Evolutionary conservation across 2,329 filamentous ascomycete genomes (phyloP).

Genomic region (Gyromitra esculenta): DNA sequence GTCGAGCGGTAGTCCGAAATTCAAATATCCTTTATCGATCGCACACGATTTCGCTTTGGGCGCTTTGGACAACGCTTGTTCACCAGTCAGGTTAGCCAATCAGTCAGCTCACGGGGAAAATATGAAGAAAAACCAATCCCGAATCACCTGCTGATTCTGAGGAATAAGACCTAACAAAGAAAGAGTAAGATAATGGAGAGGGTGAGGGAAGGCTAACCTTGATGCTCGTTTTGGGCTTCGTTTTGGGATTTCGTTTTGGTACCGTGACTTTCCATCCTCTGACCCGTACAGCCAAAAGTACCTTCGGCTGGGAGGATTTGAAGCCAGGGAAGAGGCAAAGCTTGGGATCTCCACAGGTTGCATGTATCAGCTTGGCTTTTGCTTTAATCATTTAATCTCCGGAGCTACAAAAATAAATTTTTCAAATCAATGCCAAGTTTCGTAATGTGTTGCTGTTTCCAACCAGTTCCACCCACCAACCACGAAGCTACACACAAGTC

Average conservation of each 20-base stretch:
- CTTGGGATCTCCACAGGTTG: slow-evolving; percentile 7
- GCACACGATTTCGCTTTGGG: slow-evolving; percentile 35
- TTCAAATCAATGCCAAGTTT: not conserved
- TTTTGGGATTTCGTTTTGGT: slow-evolving; percentile 42
- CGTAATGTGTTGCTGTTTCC: not conserved
- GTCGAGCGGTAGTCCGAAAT: slow-evolving; percentile 50
- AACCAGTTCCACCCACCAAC: not conserved
- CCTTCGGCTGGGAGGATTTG: slow-evolving; percentile 28
- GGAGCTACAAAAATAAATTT: slow-evolving; percentile 20
- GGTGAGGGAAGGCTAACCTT: slow-evolving; percentile 38
- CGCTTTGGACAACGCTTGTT: slow-evolving; percentile 31
- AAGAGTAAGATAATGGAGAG: slow-evolving; percentile 26
- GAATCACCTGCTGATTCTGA: slow-evolving; percentile 10
- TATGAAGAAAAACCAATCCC: slow-evolving; percentile 22
- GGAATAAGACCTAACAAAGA: slow-evolving; percentile 16
- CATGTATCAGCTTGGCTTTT: slow-evolving; percentile 24
- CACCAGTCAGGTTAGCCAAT: slow-evolving; percentile 11
- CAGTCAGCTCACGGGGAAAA: slow-evolving; percentile 1
- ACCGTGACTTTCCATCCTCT: slow-evolving; percentile 44
- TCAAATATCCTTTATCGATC: slow-evolving; percentile 49
- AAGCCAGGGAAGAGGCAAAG: slow-evolving; percentile 2
- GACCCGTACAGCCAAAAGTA: slow-evolving; percentile 44
- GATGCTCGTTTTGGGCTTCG: slow-evolving; percentile 15
- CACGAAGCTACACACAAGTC: not conserved
- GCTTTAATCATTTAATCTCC: slow-evolving; percentile 13